Conservation (phyloP, 805 yeast species). For the Zygoascus bituminiphila region DNA sequence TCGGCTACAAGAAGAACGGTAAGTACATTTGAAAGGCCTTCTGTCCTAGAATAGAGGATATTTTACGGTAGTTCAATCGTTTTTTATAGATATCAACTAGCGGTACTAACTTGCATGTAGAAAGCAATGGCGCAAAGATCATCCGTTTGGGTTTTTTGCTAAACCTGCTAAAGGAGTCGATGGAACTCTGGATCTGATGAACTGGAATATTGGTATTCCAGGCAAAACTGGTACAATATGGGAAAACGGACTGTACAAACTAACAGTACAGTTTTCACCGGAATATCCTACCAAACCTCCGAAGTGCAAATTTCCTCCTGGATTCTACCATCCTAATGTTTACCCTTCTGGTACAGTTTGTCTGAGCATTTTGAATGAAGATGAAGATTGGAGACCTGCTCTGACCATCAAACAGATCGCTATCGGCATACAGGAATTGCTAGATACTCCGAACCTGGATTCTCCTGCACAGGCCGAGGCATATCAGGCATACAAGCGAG, state of each 20-base stretch:
- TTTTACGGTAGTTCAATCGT: background rate
- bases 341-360: conserved; percentile 98
- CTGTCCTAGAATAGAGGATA: background rate
- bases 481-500: conserved; percentile 52
- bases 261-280: conserved; percentile 68
- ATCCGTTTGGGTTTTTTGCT: conserved; percentile 95
- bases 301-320: conserved; percentile 78
- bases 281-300: conserved; percentile 98
- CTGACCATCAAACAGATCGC: conserved; percentile 83
- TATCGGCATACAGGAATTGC: conserved; percentile 84
- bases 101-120: conserved; percentile 33
- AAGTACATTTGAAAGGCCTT: conserved; percentile 21
- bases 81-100: background rate
- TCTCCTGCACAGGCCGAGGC: conserved; percentile 99
- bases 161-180: conserved; percentile 74
- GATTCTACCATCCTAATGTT: conserved; percentile 94
- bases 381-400: conserved; percentile 97
- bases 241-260: conserved; percentile 85
- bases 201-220: conserved; percentile 94
- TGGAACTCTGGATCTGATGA: conserved; percentile 76
- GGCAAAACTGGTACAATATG: conserved; percentile 82
- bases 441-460: conserved; percentile 84
- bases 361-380: conserved; percentile 84
- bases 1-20: conserved; percentile 83
- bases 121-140: conserved; percentile 97